Base-by-base conservation (phyloP, 2,329 filamentous ascomycete genomes). In the Pleomassaria siparia region DNA sequence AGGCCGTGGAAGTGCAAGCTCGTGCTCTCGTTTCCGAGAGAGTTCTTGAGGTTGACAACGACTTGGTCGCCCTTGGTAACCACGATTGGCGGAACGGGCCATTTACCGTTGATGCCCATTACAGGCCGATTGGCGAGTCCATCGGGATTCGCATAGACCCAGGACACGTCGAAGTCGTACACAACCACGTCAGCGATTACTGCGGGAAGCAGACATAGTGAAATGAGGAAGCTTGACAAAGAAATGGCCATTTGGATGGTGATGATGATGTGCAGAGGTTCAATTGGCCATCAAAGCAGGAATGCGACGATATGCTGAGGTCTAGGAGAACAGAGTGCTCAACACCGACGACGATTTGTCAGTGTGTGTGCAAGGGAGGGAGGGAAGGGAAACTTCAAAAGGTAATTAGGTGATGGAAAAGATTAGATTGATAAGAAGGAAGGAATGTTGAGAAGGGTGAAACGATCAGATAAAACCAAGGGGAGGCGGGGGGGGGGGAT, bases 1-100 rank as follows among this genome's bases (percentile, higher is more conserved):
- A 91, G 78, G 18, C 88, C 88, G 56, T 91, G 88, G 68, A 87
- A 91, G 64, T 91, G 88, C 2, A 91, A 75, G 16, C 79, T 80
- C 13, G 84, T 86, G 10, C 78, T 79, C 53, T 79, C 66, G 53
- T 89, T 86, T 11, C 75, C 72, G 1, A 86, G 82, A 22, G 79
- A 75, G 55, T 91, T 91, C 53, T 81, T 71, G 44, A 89, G 75
- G 28, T 86, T 81, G 24, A 90, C 81, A 4, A 88, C 66, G 6
- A 92, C 67, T 1, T 78, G 82, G 58, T 92, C 88, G 15, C 85
- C 86, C 53, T 87, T 82, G 55, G 88, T 88, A 54, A 84, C 82
- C 54, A 88, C 81, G 40, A 92, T 80, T 41, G 87, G 67, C 2
- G 88, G 88, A 0, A 87, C 80, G 0, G 89, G 89, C 66, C 87